These are phyloP conservation scores for Ogataea paraovalis DNA, from an alignment of 805 yeast species.

Conservation along the genomic window DNA sequence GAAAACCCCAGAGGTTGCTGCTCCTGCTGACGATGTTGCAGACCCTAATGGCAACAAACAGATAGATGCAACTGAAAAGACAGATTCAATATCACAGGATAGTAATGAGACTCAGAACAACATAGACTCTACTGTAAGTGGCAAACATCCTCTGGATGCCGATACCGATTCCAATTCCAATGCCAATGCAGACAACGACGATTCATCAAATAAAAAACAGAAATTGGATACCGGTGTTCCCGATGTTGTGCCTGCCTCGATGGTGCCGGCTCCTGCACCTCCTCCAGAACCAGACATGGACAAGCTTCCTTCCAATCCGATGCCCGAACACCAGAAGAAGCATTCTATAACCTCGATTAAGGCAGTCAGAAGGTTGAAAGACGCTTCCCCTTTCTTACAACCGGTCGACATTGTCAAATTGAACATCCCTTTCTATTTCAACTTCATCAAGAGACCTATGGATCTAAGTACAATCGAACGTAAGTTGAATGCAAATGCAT, in stretches of 20 bases:
- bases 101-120: too few relatives aligned
- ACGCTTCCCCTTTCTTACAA: slow-evolving; percentile 81
- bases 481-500: slow-evolving; percentile 66
- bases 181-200: background rate
- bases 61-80: too few relatives aligned
- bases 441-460: slow-evolving; percentile 84
- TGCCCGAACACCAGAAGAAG: slow-evolving; percentile 80
- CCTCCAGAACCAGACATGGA: slow-evolving; percentile 69
- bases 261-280: slow-evolving; percentile 71
- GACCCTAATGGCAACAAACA: too few relatives aligned
- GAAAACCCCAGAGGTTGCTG: slow-evolving; percentile 2
- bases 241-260: slow-evolving; percentile 24
- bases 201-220: background rate
- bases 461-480: slow-evolving; percentile 87
- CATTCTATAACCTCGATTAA: slow-evolving; percentile 76
- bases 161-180: background rate
- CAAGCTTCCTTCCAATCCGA: slow-evolving; percentile 60
- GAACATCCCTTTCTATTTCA: slow-evolving; percentile 87
- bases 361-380: slow-evolving; percentile 85
- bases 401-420: slow-evolving; percentile 90
- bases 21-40: background rate
- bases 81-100: too few relatives aligned
- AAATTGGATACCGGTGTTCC: slow-evolving; percentile 19
- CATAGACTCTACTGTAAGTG: too few relatives aligned
- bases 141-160: too few relatives aligned